Conservation (phyloP, 129 eudicot species). For the Escallonia rubra region DNA sequence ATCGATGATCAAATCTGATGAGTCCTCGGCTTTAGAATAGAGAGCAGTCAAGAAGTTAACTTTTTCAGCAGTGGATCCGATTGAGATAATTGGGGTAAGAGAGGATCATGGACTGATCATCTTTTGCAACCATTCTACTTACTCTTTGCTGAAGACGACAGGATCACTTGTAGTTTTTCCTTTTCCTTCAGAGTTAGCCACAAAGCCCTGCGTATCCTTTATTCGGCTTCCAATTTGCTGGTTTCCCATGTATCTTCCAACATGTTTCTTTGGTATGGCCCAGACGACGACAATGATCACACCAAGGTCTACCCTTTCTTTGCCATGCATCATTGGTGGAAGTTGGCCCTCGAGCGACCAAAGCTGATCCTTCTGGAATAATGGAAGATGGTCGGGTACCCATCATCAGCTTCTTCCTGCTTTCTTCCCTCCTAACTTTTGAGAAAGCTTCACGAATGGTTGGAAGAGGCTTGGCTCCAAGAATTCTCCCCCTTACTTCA, state of each 20-base stretch:
- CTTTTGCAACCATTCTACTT: not conserved
- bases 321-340: not conserved
- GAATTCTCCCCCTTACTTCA: too few species aligned
- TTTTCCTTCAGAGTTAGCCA: not conserved
- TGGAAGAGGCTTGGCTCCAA: too few species aligned
- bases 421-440: too few species aligned
- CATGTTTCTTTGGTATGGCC: not conserved
- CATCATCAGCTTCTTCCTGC: too few species aligned
- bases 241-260: not conserved
- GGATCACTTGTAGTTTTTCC: not conserved
- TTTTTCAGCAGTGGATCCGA: not conserved
- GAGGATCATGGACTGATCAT: not conserved
- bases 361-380: too few species aligned
- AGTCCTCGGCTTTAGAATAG: not conserved
- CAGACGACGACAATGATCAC: not conserved
- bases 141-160: not conserved
- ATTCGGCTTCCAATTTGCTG: not conserved
- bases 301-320: not conserved
- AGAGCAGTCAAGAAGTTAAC: not conserved
- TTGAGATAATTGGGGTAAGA: not conserved
- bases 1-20: not conserved
- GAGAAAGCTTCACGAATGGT: conserved; percentile 6
- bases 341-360: too few species aligned
- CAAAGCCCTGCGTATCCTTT: not conserved
- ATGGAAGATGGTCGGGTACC: too few species aligned